These are phyloP conservation scores for Epichloe hybrida DNA, from an alignment of 2,329 filamentous ascomycete genomes.

Conservation along the genomic window DNA sequence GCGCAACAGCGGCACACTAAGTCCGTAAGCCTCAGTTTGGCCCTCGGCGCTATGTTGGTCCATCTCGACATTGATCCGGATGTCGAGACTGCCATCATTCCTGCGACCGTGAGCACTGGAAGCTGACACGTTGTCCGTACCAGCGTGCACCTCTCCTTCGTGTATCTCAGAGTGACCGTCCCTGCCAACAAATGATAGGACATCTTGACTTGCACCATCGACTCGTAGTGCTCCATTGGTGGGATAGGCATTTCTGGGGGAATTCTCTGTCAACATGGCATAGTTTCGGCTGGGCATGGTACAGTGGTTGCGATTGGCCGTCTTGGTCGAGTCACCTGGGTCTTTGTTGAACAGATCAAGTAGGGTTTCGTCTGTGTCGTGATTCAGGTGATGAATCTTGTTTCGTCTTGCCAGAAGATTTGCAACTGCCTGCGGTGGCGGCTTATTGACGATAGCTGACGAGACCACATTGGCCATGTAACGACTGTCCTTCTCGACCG, in stretches of 20 bases:
- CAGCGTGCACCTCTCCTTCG: constrained; percentile 62
- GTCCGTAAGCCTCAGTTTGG: constrained; percentile 66
- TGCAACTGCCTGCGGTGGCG: constrained; percentile 73
- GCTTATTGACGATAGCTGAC: constrained; percentile 91
- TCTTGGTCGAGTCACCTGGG: constrained; percentile 65
- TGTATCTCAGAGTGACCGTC: constrained; percentile 62
- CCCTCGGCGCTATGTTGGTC: constrained; percentile 72
- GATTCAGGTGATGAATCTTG: constrained; percentile 58
- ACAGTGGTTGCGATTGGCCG: constrained; percentile 60
- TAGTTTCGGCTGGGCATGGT: constrained; percentile 92
- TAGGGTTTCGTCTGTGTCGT: constrained; percentile 79
- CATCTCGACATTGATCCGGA: constrained; percentile 77
- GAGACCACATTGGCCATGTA: constrained; percentile 95
- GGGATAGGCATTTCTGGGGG: constrained; percentile 35
- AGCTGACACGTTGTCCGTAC: constrained; percentile 65
- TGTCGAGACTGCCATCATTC: constrained; percentile 55
- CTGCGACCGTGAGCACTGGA: constrained; percentile 38
- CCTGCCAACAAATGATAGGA: constrained; percentile 28
- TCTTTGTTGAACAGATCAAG: constrained; percentile 87
- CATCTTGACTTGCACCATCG: constrained; percentile 9
- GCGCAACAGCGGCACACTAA: constrained; percentile 65
- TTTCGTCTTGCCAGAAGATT: constrained; percentile 86
- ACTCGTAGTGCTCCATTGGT: constrained; percentile 13
- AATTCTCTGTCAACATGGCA: constrained; percentile 80
- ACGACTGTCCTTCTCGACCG: constrained; percentile 70